A percentile compares a stretch with the other conserved stretches of the same genome.
These are phyloP conservation scores for Camelina laxa DNA, from an alignment of 345 rosid species.

Conservation along the genomic window DNA sequence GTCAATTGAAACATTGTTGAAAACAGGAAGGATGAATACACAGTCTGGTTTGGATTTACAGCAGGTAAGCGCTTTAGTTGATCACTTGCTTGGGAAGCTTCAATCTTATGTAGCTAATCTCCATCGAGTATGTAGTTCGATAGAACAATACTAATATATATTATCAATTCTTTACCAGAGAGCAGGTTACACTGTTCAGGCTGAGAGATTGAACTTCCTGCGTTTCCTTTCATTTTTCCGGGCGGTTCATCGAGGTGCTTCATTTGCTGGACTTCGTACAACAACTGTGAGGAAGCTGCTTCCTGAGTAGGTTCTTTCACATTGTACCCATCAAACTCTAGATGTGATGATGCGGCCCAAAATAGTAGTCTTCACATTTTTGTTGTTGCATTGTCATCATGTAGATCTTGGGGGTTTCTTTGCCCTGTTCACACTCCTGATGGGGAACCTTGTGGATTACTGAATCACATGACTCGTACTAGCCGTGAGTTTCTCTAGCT, in stretches of 20 bases:
- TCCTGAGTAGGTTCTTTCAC: conserved; percentile 72
- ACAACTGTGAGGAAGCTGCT: conserved; percentile 96
- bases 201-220: conserved; percentile 94
- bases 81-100: conserved; percentile 24
- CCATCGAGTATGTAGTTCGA: conserved; percentile 7
- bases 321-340: conserved; percentile 17
- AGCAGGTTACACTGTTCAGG: conserved; percentile 95
- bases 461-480: conserved; percentile 87
- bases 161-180: conserved; percentile 50
- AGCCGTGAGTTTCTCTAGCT: conserved; percentile 66
- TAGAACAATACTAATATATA: conserved; percentile 24
- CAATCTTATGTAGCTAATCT: conserved; percentile 22
- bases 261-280: conserved; percentile 96
- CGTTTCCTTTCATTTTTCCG: conserved; percentile 94
- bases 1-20: conserved; percentile 74
- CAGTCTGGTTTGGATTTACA: conserved; percentile 91
- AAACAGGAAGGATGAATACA: conserved; percentile 70
- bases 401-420: conserved; percentile 98
- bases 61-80: conserved; percentile 57
- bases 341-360: conserved; percentile 25
- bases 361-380: conserved; percentile 17
- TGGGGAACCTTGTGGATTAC: conserved; percentile 97
- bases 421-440: conserved; percentile 99
- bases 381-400: conserved; percentile 24
- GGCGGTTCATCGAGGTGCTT: conserved; percentile 94